Percentiles rank a stretch among this genome's conserved stretches.
phyloP scores from a whole-genome alignment of 2,329 filamentous ascomycete genomes.

The Aspergillus aculeatus region DNA sequence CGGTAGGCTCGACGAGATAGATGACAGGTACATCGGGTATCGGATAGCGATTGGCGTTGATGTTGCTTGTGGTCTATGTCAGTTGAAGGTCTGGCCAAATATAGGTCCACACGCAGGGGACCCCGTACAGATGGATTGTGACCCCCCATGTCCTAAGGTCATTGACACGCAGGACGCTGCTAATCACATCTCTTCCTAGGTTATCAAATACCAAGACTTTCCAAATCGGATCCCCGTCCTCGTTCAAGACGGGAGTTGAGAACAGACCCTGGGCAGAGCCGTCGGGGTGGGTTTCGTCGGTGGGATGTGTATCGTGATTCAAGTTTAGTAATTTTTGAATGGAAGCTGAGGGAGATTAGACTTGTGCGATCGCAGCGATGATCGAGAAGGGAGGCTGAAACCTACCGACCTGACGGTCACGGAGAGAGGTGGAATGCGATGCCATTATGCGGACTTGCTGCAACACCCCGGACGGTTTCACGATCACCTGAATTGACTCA shows the following conservation, averaged over 20 bases:
- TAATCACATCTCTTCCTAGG: constrained; percentile 88
- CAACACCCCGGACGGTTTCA: constrained; percentile 18
- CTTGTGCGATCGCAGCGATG: neutral
- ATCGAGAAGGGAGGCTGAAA: constrained; percentile 16
- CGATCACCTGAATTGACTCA: constrained; percentile 11
- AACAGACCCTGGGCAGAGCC: constrained; percentile 61
- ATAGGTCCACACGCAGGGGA: constrained; percentile 15
- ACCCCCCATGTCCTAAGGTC: constrained; percentile 93
- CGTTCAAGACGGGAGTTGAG: constrained; percentile 75
- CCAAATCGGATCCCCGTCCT: constrained; percentile 92
- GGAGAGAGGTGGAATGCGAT: constrained; percentile 57
- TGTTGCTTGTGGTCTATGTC: constrained; percentile 55
- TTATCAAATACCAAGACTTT: constrained; percentile 97
- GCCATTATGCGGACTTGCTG: constrained; percentile 47
- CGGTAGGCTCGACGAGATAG: constrained; percentile 89
- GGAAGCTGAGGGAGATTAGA: constrained; percentile 61
- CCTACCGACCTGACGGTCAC: constrained; percentile 71
- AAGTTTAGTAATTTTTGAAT: constrained; percentile 95
- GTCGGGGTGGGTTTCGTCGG: constrained; percentile 61
- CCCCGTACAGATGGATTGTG: constrained; percentile 81
- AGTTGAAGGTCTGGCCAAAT: constrained; percentile 5
- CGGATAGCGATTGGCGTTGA: constrained; percentile 75
- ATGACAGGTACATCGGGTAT: constrained; percentile 96
- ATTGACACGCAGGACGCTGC: constrained; percentile 89
- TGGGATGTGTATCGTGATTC: constrained; percentile 66